Base-by-base conservation (phyloP, 1,284 basidiomycete species). In the Rhodotorula mucilaginosa region DNA sequence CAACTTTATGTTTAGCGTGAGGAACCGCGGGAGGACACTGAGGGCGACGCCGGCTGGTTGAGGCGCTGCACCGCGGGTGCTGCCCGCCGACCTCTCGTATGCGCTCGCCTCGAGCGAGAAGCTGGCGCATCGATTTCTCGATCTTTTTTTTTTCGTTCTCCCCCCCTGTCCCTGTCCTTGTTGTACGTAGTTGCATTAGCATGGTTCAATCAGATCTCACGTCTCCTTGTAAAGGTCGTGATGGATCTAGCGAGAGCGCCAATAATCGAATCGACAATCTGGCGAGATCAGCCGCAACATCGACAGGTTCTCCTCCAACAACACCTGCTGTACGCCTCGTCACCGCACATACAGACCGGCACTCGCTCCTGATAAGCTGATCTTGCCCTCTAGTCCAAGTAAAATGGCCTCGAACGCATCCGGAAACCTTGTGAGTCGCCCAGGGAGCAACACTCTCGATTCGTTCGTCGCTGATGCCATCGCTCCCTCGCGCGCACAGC, bases 1-100 rank as follows among this genome's bases (percentile, higher is more conserved):
- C 19, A 76, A 76, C 58, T 76, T 76, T 18, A 74, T 76, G 70
- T 76, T 68, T 13, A 47, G 34, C 23, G 62, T 64, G 18, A 23
- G 62, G 52, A 56, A 64, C n/a, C 39, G 62, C 4, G 62, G 54
- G n/a, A 29, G 34, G 39, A 64, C 52, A 52, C 26, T 64, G 39
- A 44, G 62, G 51, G 62, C 62, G 62, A 64, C 62, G n/a, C 62
- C 62, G 62, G 62, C 62, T 16, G 62, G 62, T n/a, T 64, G 52
- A 56, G 26, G 26, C 26, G 26, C 26, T 26, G 26, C 26, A 26
- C 26, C 26, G 26, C 26, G 26, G 26, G 26, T 26, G 26, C 26
- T 26, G 26, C 26, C 26, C 26, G 26, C 26, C 26, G 26, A 26
- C 26, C 26, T 26, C 26, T 26, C 34, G 34, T 34, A 26, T 34